A percentile compares a stretch with the other conserved stretches of the same genome.
Evolutionary conservation across 371 early-diverging fungal species (phyloP).

Genomic region (Rhizopus microsporus): DNA sequence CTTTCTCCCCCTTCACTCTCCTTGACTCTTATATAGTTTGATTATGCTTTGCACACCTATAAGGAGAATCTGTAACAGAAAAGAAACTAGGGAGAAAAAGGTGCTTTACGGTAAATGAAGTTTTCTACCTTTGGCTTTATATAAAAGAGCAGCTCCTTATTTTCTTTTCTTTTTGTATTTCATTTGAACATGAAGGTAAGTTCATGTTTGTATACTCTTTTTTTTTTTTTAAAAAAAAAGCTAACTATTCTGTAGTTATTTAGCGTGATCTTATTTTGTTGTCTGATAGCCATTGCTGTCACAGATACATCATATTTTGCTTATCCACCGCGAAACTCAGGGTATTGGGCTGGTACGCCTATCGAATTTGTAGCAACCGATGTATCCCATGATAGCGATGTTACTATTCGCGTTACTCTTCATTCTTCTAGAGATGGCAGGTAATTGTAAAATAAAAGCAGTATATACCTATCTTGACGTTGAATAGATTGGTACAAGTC

Average conservation of each 20-base stretch:
- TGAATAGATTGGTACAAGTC: conserved; percentile 8
- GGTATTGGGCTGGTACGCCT: background rate
- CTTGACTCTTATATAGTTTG: too few species aligned
- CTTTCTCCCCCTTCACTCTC: too few species aligned
- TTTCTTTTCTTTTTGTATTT: too few species aligned
- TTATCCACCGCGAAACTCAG: background rate
- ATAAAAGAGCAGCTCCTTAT: too few species aligned
- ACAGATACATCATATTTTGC: conserved; percentile 7
- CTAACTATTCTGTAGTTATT: background rate
- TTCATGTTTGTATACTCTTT: too few species aligned
- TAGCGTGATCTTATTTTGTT: background rate
- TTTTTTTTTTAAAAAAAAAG: too few species aligned
- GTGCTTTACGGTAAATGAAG: too few species aligned
- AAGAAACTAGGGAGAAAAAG: too few species aligned
- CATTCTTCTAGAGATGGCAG: conserved; percentile 8
- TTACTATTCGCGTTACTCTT: conserved; percentile 8
- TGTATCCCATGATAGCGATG: conserved; percentile 14
- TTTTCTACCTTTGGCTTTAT: too few species aligned
- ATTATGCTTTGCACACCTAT: too few species aligned
- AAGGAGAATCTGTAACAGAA: too few species aligned
- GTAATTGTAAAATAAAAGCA: background rate
- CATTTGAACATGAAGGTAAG: too few species aligned
- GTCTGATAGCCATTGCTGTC: background rate
- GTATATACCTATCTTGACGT: background rate
- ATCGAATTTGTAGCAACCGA: conserved; percentile 8